Evolutionary conservation across 495 filamentous ascomycete genomes (phyloP), one percentile per base, ranked within the genome.

Genomic region (Penicillium manginii): DNA sequence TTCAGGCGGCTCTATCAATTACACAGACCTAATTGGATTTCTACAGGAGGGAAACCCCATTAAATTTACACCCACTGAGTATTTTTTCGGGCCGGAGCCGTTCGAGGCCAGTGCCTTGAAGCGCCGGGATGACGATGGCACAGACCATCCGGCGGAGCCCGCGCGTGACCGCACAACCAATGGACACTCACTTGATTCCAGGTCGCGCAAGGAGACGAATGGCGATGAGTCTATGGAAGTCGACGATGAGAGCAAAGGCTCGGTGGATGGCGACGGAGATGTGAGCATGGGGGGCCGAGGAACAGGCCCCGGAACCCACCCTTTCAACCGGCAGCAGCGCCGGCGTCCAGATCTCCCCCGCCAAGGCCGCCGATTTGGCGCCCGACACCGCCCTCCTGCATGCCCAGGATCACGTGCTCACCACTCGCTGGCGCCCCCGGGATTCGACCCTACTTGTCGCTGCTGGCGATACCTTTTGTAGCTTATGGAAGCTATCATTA

Each of bases 391-490:
- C 80, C 58, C 83, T 90, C 58, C 75, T 92, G 52, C 65, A 80
- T 60, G 76, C 88, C 57, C 83, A 86, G 53, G 82, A 84, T 66
- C 79, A 87, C 65, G 77, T 93, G 78, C 82, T 90, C 61, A 83
- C 84, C 52, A 84, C 86, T 74, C 78, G 86, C 71, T 96, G 90
- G 89, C 90, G 89, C 65, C 91, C 91, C 50, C 75, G 73, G 57
- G 86, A 93, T 79, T 82, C 91, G 58, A 86, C 83, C 35, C 75
- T 90, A 69, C 81, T 96, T 71, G 88, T 87, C 63, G 85, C 86
- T 60, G 86, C 85, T 70, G 89, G 90, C 66, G 87, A 91, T 71
- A 84, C 86, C 71, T 87, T 91, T 81, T 90, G 89, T 76, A 87
- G 85, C 59, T 77, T 94, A 72, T 93, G 89, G 89, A 89, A 84